Evolutionary conservation across 768 basidiomycete species (phyloP).

Genomic region (Tricholoma flavovirens): DNA sequence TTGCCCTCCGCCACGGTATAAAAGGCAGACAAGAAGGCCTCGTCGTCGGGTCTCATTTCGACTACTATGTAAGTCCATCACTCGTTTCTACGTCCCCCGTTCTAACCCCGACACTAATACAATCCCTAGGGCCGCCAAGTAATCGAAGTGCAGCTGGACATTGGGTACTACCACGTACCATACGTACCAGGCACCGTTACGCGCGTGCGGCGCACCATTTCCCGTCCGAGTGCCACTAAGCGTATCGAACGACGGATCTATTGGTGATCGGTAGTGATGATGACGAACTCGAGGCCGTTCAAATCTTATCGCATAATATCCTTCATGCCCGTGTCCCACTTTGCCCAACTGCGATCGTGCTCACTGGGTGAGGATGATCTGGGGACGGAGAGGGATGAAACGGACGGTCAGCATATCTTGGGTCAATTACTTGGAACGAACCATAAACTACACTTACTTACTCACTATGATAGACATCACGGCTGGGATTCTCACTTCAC

Average conservation of each 20-base stretch:
- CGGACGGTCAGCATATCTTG: neutral
- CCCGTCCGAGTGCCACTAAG: slow-evolving; percentile 37
- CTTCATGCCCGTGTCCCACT: neutral
- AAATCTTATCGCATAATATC: neutral
- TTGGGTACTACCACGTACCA: slow-evolving; percentile 67
- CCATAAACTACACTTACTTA: neutral
- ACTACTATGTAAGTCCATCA: slow-evolving; percentile 51
- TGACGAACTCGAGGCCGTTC: neutral
- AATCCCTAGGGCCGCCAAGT: slow-evolving; percentile 66
- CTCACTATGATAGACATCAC: neutral
- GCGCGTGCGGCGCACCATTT: slow-evolving; percentile 69
- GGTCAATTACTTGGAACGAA: neutral
- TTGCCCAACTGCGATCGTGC: neutral
- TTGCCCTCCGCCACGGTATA: slow-evolving; percentile 61
- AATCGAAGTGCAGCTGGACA: slow-evolving; percentile 76
- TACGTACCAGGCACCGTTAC: slow-evolving; percentile 47
- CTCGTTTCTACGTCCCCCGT: neutral
- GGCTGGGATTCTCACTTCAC: neutral
- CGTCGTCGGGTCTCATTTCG: slow-evolving; percentile 70
- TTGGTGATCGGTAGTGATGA: slow-evolving; percentile 42
- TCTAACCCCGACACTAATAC: slow-evolving; percentile 3
- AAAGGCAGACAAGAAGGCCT: slow-evolving; percentile 72
- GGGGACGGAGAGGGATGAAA: neutral
- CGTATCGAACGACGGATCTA: slow-evolving; percentile 70
- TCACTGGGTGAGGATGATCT: neutral